These are phyloP conservation scores for Hypocrella siamensis DNA, from an alignment of 2,329 filamentous ascomycete genomes.

Conservation along the genomic window DNA sequence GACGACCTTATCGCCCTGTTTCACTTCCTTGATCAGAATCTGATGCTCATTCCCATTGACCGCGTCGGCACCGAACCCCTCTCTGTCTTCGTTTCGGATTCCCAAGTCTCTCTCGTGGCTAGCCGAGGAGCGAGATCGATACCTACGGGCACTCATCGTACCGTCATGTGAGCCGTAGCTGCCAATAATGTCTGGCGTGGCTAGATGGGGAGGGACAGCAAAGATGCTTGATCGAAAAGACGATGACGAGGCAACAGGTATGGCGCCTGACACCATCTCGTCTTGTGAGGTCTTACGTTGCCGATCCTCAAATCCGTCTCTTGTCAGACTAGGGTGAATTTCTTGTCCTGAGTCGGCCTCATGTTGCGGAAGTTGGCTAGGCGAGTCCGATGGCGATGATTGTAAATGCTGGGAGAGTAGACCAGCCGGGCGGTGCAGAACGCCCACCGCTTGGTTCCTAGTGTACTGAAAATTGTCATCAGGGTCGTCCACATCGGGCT, in stretches of 20 bases:
- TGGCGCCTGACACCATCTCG: slow-evolving; percentile 20
- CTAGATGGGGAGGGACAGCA: slow-evolving; percentile 42
- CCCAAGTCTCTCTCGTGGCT: slow-evolving; percentile 16
- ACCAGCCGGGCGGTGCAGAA: slow-evolving; percentile 19
- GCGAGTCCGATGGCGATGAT: slow-evolving; percentile 12
- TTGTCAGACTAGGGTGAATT: too few species aligned
- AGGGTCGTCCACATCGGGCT: slow-evolving; percentile 2
- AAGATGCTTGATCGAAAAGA: slow-evolving; percentile 33
- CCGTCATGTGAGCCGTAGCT: slow-evolving; percentile 49
- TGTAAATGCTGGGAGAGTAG: slow-evolving; percentile 38
- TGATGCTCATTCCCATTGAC: slow-evolving; percentile 33
- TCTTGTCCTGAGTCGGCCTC: not conserved
- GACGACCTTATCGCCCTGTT: slow-evolving; percentile 74
- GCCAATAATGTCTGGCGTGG: slow-evolving; percentile 53
- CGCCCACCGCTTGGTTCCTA: slow-evolving; percentile 23
- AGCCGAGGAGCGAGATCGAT: slow-evolving; percentile 30
- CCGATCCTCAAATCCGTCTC: slow-evolving; percentile 12
- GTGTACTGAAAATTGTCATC: slow-evolving; percentile 22
- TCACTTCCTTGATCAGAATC: slow-evolving; percentile 75
- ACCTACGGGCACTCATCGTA: slow-evolving; percentile 20
- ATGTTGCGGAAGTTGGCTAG: not conserved
- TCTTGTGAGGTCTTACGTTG: slow-evolving; percentile 31
- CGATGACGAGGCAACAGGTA: slow-evolving; percentile 13
- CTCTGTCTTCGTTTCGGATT: slow-evolving; percentile 18
- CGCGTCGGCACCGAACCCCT: slow-evolving; percentile 11